Evolutionary conservation across 2,329 filamentous ascomycete species (phyloP).

Genomic region (Pestalotiopsis sp.): DNA sequence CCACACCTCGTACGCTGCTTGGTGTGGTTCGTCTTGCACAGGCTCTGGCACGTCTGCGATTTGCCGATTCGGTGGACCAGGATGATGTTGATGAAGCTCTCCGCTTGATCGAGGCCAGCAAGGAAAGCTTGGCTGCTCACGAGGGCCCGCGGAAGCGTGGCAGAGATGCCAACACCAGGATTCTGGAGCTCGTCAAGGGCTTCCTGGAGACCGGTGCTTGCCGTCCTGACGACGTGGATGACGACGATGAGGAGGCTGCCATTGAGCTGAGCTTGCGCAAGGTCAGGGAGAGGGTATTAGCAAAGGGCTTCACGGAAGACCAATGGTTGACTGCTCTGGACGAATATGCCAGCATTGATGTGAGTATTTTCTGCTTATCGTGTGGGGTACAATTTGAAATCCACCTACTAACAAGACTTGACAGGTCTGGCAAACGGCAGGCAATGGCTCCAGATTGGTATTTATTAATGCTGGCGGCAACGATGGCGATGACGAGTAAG

Average conservation of each 20-base stretch:
- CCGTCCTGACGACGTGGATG: slow-evolving; percentile 67
- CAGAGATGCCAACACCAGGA: slow-evolving; percentile 82
- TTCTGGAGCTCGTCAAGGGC: slow-evolving; percentile 90
- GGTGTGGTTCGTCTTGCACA: slow-evolving; percentile 92
- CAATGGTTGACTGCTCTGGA: slow-evolving; percentile 86
- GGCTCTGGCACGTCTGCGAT: slow-evolving; percentile 88
- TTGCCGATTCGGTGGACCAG: slow-evolving; percentile 80
- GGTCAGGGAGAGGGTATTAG: slow-evolving; percentile 88
- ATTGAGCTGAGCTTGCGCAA: slow-evolving; percentile 82
- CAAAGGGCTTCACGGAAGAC: slow-evolving; percentile 95
- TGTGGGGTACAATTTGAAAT: background rate
- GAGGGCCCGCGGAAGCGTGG: slow-evolving; percentile 60
- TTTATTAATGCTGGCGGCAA: slow-evolving; percentile 66
- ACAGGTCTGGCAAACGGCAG: slow-evolving; percentile 79
- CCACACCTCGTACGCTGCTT: slow-evolving; percentile 89
- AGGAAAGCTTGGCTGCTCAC: slow-evolving; percentile 84
- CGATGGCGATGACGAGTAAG: slow-evolving; percentile 50
- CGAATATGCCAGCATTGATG: slow-evolving; percentile 86
- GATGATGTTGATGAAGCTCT: slow-evolving; percentile 97
- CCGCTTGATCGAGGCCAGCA: slow-evolving; percentile 88
- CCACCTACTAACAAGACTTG: slow-evolving; percentile 37
- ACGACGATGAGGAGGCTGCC: slow-evolving; percentile 48
- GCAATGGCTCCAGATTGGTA: slow-evolving; percentile 69
- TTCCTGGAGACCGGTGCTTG: slow-evolving; percentile 88
- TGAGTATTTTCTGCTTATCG: slow-evolving; percentile 57